Evolutionary conservation across 2,329 filamentous ascomycete species (phyloP).

Genomic region (Venturia asperata): DNA sequence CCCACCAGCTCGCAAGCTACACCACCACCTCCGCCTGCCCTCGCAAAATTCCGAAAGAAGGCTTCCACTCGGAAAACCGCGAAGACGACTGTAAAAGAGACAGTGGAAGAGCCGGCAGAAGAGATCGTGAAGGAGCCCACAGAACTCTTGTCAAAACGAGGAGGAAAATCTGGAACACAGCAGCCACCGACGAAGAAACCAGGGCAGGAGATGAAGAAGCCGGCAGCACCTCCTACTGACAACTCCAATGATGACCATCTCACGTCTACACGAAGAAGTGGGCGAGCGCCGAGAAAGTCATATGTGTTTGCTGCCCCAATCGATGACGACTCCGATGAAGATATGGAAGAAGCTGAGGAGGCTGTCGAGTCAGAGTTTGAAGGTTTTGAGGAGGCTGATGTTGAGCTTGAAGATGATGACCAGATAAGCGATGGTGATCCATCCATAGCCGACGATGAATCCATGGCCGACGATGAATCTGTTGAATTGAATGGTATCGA

Average conservation of each 20-base stretch:
- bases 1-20: neutral
- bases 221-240: neutral
- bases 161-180: too few species aligned
- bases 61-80: neutral
- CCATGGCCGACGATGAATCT: neutral
- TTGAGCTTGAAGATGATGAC: slow-evolving; percentile 23
- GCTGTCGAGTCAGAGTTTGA: slow-evolving; percentile 26
- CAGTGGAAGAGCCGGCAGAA: too few species aligned
- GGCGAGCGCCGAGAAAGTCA: neutral
- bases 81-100: too few species aligned
- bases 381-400: slow-evolving; percentile 23
- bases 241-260: neutral
- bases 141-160: neutral
- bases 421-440: neutral
- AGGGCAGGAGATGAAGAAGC: neutral
- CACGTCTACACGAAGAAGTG: neutral
- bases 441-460: neutral
- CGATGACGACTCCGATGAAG: slow-evolving; percentile 28
- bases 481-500: neutral
- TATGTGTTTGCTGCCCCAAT: slow-evolving; percentile 23
- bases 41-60: neutral
- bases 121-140: neutral
- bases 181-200: neutral
- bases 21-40: neutral
- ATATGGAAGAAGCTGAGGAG: slow-evolving; percentile 26